Conservation (phyloP, 2,329 filamentous ascomycete genomes). For the Scolecobasidium constrictum region DNA sequence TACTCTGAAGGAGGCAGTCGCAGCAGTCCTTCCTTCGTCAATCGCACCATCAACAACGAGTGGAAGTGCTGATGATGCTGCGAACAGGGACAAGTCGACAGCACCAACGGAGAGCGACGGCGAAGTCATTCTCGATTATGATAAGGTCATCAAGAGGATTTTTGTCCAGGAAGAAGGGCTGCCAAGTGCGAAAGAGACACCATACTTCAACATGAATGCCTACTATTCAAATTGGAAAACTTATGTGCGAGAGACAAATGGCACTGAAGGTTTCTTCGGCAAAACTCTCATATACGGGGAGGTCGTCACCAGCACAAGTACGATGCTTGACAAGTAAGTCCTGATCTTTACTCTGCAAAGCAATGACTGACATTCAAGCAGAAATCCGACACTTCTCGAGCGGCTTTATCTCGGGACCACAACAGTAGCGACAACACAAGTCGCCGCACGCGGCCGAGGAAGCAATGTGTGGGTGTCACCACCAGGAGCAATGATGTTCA, state of each 20-base stretch:
- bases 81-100: constrained; percentile 19
- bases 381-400: constrained; percentile 67
- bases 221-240: constrained; percentile 63
- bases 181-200: constrained; percentile 63
- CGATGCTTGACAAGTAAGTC: constrained; percentile 71
- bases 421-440: constrained; percentile 72
- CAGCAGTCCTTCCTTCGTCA: constrained; percentile 12
- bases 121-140: constrained; percentile 63
- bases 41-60: constrained; percentile 7
- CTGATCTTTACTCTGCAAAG: not conserved
- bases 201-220: constrained; percentile 72
- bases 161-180: constrained; percentile 58
- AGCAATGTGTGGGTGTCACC: constrained; percentile 93
- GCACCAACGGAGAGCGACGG: constrained; percentile 20
- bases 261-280: constrained; percentile 55
- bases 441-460: constrained; percentile 79
- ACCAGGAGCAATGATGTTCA: constrained; percentile 76
- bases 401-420: constrained; percentile 79
- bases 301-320: constrained; percentile 89
- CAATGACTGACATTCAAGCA: constrained; percentile 21
- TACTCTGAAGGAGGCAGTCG: constrained; percentile 18
- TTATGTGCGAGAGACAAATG: constrained; percentile 45
- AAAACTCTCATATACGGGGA: constrained; percentile 75
- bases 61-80: constrained; percentile 2
- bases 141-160: constrained; percentile 60